Conservation (phyloP, 495 filamentous ascomycete genomes). For the Poronia punctata region DNA sequence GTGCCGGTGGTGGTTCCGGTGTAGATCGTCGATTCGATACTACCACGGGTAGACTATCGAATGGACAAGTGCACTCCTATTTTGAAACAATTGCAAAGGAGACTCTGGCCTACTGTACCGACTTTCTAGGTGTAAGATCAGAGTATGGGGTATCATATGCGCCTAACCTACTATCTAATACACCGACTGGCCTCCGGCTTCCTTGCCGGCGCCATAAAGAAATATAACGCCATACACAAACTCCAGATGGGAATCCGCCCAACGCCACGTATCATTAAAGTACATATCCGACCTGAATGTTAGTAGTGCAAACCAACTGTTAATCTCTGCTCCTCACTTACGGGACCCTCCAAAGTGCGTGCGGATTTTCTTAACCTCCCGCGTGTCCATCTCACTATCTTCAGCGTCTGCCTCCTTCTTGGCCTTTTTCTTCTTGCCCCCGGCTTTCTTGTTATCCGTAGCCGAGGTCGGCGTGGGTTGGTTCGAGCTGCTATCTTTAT, state of each 20-base stretch:
- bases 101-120: too few relatives aligned
- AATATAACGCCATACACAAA: slow-evolving; percentile 2
- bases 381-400: slow-evolving; percentile 45
- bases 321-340: slow-evolving; percentile 30
- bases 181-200: too few relatives aligned
- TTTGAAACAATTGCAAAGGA: too few relatives aligned
- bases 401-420: slow-evolving; percentile 32
- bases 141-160: too few relatives aligned
- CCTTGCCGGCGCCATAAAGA: background rate
- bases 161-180: too few relatives aligned
- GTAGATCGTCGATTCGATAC: too few relatives aligned
- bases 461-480: slow-evolving; percentile 41
- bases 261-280: slow-evolving; percentile 5
- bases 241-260: slow-evolving; percentile 1
- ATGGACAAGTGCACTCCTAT: too few relatives aligned
- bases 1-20: too few relatives aligned
- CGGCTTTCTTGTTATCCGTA: slow-evolving; percentile 25
- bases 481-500: slow-evolving; percentile 31
- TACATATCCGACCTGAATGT: background rate
- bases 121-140: too few relatives aligned
- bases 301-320: background rate
- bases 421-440: slow-evolving; percentile 34
- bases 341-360: slow-evolving; percentile 44
- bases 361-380: slow-evolving; percentile 43
- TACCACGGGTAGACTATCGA: too few relatives aligned